A percentile compares a stretch with the other conserved stretches of the same genome.
These are phyloP conservation scores for Backusella morwellensis DNA, from an alignment of 192 early-diverging fungal genomes.

Conservation along the genomic window DNA sequence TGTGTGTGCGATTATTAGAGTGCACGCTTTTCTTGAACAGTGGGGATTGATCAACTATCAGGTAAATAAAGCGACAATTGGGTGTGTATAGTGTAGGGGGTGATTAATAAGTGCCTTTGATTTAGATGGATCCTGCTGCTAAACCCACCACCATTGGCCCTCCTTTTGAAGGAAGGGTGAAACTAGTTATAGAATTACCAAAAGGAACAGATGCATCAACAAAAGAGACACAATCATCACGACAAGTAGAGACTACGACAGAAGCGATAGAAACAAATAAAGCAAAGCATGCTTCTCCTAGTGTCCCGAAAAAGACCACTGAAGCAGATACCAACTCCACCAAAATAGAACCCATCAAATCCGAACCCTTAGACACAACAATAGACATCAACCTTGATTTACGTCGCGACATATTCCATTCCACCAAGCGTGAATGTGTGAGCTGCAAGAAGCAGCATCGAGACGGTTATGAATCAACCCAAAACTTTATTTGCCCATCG, in stretches of 20 bases:
- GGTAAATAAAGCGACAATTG: constrained; percentile 40
- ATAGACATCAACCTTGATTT: constrained; percentile 21
- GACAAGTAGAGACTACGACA: too few relatives aligned
- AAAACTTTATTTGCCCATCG: background rate
- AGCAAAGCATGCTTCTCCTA: background rate
- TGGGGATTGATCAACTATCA: constrained; percentile 99
- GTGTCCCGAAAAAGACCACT: background rate
- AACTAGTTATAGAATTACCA: constrained; percentile 86
- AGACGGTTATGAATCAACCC: background rate
- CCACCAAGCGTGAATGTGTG: background rate
- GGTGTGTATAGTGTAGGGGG: too few relatives aligned
- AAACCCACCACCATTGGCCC: constrained; percentile 85
- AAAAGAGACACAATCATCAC: background rate
- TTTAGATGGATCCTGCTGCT: constrained; percentile 86
- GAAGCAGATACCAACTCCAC: background rate
- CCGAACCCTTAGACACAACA: background rate
- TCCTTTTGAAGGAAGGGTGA: constrained; percentile 91
- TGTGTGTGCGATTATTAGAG: constrained; percentile 95
- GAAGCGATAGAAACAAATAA: background rate
- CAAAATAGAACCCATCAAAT: background rate
- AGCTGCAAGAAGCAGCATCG: background rate
- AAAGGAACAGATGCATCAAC: background rate
- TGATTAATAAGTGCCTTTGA: background rate
- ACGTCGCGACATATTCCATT: constrained; percentile 3
- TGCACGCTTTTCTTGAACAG: constrained; percentile 97